phyloP scores from a whole-genome alignment of 169 alveolate species.

The Theileria luwenshuni region DNA sequence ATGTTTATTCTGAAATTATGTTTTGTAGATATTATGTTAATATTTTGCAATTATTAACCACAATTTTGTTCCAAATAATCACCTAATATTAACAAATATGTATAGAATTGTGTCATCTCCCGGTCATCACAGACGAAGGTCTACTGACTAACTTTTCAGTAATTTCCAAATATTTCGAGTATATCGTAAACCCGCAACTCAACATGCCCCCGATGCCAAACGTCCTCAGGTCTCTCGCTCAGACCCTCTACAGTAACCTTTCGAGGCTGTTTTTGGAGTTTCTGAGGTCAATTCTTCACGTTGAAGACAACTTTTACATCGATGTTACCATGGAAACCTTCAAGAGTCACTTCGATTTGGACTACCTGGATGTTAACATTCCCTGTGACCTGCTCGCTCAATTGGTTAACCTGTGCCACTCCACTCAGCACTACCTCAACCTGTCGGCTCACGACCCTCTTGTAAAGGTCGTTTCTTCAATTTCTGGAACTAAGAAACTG shows the following conservation, averaged over 20 bases:
- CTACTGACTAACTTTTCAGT: conserved; percentile 21
- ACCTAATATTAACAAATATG: no score
- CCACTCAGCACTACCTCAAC: conserved; percentile 46
- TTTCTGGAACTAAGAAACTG: conserved; percentile 11
- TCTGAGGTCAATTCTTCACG: conserved; percentile 41
- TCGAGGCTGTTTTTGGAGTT: conserved; percentile 56
- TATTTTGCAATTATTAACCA: no score
- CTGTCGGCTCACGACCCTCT: conserved; percentile 78
- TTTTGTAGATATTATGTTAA: no score
- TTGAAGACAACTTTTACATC: conserved; percentile 57
- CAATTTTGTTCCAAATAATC: no score
- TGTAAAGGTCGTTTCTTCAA: conserved; percentile 37
- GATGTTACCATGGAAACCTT: conserved; percentile 65
- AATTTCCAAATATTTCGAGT: conserved; percentile 46
- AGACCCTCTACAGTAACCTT: conserved; percentile 58
- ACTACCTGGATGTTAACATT: conserved; percentile 27
- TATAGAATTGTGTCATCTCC: conserved; percentile 28
- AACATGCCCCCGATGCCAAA: conserved; percentile 36
- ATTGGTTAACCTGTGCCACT: conserved; percentile 38
- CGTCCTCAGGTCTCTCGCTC: conserved; percentile 32
- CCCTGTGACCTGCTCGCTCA: conserved; percentile 43
- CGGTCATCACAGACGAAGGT: conserved; percentile 19
- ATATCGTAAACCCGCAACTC: conserved; percentile 60
- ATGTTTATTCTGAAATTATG: no score
- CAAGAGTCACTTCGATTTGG: conserved; percentile 58